Percentiles rank a stretch among this genome's conserved stretches.
These are phyloP conservation scores for Hericium rajendrae DNA, from an alignment of 768 basidiomycete genomes.

Conservation along the genomic window DNA sequence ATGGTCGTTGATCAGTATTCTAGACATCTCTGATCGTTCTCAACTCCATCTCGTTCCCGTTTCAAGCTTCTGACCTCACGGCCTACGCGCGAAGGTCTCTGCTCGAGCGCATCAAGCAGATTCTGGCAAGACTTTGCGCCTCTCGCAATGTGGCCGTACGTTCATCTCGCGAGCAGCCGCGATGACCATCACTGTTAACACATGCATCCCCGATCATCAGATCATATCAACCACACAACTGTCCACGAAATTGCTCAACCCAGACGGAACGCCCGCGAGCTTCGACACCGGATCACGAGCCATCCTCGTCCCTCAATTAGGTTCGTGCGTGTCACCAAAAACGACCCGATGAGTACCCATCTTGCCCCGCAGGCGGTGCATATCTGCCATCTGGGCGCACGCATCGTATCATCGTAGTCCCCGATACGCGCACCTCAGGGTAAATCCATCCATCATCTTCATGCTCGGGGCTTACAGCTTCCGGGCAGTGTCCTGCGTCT, in stretches of 20 bases:
- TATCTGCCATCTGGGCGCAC: conserved; percentile 37
- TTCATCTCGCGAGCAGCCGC: not conserved
- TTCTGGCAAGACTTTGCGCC: conserved; percentile 39
- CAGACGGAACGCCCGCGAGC: conserved; percentile 54
- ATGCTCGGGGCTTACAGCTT: conserved; percentile 5
- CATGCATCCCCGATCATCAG: conserved; percentile 17
- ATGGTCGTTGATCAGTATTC: not conserved
- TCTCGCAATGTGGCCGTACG: conserved; percentile 20
- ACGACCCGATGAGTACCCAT: not conserved
- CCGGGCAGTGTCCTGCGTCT: conserved; percentile 30
- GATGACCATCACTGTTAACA: not conserved
- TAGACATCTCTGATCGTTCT: conserved; percentile 56
- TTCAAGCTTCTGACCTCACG: conserved; percentile 40
- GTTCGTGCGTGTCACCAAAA: conserved; percentile 24
- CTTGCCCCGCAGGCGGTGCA: conserved; percentile 17
- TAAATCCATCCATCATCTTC: conserved; percentile 17
- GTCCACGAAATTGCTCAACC: conserved; percentile 54
- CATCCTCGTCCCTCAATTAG: conserved; percentile 57
- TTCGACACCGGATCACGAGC: conserved; percentile 58
- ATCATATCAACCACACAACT: conserved; percentile 59
- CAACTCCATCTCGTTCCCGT: conserved; percentile 58
- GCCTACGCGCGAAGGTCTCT: conserved; percentile 30
- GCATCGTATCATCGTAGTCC: conserved; percentile 33
- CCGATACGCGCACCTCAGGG: conserved; percentile 31
- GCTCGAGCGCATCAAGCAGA: conserved; percentile 43